Percentiles rank a stretch among this genome's conserved stretches.
Evolutionary conservation across 768 basidiomycete species (phyloP).

Genomic region (Lentinula guzmanii): DNA sequence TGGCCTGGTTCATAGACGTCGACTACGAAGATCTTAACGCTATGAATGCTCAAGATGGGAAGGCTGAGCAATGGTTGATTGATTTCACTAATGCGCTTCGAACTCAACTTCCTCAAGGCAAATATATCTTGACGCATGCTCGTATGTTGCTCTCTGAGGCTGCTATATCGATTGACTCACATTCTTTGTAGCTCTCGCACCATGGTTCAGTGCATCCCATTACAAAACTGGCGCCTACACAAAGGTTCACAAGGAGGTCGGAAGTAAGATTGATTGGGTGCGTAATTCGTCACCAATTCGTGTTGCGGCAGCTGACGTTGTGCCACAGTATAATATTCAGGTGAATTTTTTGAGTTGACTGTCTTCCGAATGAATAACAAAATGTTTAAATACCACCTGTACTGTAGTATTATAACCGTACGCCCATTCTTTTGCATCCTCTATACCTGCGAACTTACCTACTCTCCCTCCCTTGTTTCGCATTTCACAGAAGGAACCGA

Average conservation of each 20-base stretch:
- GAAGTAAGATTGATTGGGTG: conserved; percentile 31
- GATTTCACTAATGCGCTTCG: conserved; percentile 25
- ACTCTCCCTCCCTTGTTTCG: background rate
- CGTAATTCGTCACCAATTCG: conserved; percentile 18
- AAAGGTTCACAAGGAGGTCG: conserved; percentile 30
- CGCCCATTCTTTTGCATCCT: background rate
- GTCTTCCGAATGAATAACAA: background rate
- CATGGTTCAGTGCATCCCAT: background rate
- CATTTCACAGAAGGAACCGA: conserved; percentile 31
- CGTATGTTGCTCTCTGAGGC: conserved; percentile 12
- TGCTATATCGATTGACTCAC: background rate
- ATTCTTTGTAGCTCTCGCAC: background rate
- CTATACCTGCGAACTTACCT: background rate
- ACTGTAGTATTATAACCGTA: conserved; percentile 6
- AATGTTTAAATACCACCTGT: no score
- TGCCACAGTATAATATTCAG: conserved; percentile 1
- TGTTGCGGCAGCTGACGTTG: conserved; percentile 5
- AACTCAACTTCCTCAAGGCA: conserved; percentile 19
- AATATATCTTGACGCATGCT: conserved; percentile 23
- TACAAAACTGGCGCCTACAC: conserved; percentile 18
- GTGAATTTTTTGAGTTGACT: background rate
- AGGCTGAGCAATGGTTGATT: conserved; percentile 20
- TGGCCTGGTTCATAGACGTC: conserved; percentile 25
- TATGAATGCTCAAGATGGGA: background rate
- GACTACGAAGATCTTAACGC: conserved; percentile 1